These are phyloP conservation scores for Rhizopogon vinicolor DNA, from an alignment of 768 basidiomycete species.

Conservation along the genomic window DNA sequence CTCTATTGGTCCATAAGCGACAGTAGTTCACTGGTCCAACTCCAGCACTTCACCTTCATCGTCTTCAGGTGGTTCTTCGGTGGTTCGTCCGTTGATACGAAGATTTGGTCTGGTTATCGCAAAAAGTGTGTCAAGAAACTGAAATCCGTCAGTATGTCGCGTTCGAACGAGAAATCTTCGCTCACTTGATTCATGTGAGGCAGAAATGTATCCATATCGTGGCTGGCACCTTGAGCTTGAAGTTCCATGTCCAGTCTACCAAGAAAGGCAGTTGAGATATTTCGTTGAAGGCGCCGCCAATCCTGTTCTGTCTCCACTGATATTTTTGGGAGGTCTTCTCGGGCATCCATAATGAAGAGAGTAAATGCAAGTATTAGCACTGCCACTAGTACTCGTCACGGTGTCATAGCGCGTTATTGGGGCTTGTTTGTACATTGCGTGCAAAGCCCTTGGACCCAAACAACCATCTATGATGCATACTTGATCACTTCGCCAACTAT, in stretches of 20 bases:
- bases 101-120: slow-evolving; percentile 64
- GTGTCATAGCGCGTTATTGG: background rate
- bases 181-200: slow-evolving; percentile 48
- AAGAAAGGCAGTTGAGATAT: slow-evolving; percentile 44
- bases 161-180: slow-evolving; percentile 2
- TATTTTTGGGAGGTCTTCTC: slow-evolving; percentile 46
- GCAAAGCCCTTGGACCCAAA: slow-evolving; percentile 1
- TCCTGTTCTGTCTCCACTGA: slow-evolving; percentile 63
- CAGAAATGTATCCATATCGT: slow-evolving; percentile 44
- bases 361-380: no score
- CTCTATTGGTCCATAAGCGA: slow-evolving; percentile 31
- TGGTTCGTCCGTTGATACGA: slow-evolving; percentile 75
- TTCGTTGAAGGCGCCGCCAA: slow-evolving; percentile 58
- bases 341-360: slow-evolving; percentile 21
- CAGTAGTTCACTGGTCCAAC: background rate
- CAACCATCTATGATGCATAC: background rate
- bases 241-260: slow-evolving; percentile 44
- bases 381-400: background rate
- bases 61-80: slow-evolving; percentile 55
- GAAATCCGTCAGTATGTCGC: slow-evolving; percentile 1
- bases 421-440: background rate
- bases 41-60: slow-evolving; percentile 40
- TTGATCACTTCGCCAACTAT: slow-evolving; percentile 22
- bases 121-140: slow-evolving; percentile 66
- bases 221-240: slow-evolving; percentile 29